A percentile compares a stretch with the other conserved stretches of the same genome.
These are phyloP conservation scores for Ochetophila trinervis DNA, from an alignment of 306 rosid genomes.

Conservation along the genomic window DNA sequence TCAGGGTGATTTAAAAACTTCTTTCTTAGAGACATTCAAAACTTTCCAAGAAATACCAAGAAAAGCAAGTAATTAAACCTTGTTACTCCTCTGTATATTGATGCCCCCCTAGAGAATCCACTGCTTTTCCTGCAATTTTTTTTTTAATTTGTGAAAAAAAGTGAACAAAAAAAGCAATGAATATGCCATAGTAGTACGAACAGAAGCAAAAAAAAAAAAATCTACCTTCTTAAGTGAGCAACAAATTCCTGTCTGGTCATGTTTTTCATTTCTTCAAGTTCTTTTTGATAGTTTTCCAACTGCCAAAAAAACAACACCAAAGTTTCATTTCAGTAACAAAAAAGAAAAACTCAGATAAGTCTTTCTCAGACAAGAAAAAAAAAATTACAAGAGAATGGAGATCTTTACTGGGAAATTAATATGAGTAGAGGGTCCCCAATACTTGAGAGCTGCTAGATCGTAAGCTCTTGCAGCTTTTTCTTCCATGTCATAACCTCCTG, in stretches of 20 bases:
- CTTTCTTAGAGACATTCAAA: background rate
- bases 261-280: slow-evolving; percentile 78
- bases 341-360: background rate
- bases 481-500: slow-evolving; percentile 97
- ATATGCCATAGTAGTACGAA: background rate
- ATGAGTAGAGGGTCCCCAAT: slow-evolving; percentile 96
- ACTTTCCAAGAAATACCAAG: background rate
- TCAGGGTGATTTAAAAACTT: background rate
- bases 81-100: slow-evolving; percentile 93
- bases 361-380: slow-evolving; percentile 10
- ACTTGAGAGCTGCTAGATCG: slow-evolving; percentile 95
- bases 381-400: background rate
- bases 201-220: slow-evolving; percentile 4
- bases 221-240: slow-evolving; percentile 81
- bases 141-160: background rate
- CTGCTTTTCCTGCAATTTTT: slow-evolving; percentile 76
- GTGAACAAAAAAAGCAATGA: slow-evolving; percentile 10
- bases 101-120: slow-evolving; percentile 92
- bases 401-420: slow-evolving; percentile 75
- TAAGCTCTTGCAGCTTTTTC: slow-evolving; percentile 93
- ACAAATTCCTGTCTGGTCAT: slow-evolving; percentile 88
- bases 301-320: slow-evolving; percentile 26
- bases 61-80: slow-evolving; percentile 45
- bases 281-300: slow-evolving; percentile 73
- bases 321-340: slow-evolving; percentile 13